Base-by-base conservation (phyloP, 169 alveolate genomes). In the Plasmodium cynomolgi region DNA sequence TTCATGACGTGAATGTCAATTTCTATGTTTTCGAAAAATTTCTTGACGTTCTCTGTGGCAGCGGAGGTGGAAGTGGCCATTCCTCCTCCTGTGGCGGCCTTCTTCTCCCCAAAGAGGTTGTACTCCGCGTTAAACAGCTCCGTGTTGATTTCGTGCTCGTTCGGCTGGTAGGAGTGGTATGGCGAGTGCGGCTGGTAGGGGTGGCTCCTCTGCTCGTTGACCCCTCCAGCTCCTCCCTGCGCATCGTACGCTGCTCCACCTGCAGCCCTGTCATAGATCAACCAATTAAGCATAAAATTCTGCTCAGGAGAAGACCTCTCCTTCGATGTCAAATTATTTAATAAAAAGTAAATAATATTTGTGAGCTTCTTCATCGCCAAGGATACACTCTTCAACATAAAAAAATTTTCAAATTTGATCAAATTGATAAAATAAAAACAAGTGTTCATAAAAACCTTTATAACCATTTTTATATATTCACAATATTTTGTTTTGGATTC, bases 321-420 rank as follows among this genome's bases (percentile, higher is more conserved):
- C 72, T 88, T 88, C 2, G 54, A 39, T 3, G 84, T 88, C 37
- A 88, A 23, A 39, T 88, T 88, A 8, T 58, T 88, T 15, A 88
- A 41, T 7, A 88, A 17, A 41, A 88, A 88, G 54, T 39, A 88
- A 20, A 88, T 80, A 26, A 88, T 88, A 26, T 88, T 88, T 5
- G 90, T 88, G 9, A 88, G 23, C 23, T 88, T 88, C 72, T 88
- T 88, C 94, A 88, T 44, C 11, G 94, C 94, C 33, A 68, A 58
- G 26, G 94, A 88, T 20, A 88, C 94, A 88, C 94, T 80, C 41
- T 88, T 88, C 11, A 88, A n/a, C 94, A 88, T 88, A 33, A 11
- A 41, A 1, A 26, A 62, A 41, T 88, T 88, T 62, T 88, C 90
- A 80, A 33, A 88, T 26, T 88, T 88, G n/a, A 88, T 88, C 4